Evolutionary conservation across 2,329 filamentous ascomycete genomes (phyloP), one percentile per base, ranked within the genome.

Genomic region (Aspergillus hortae): DNA sequence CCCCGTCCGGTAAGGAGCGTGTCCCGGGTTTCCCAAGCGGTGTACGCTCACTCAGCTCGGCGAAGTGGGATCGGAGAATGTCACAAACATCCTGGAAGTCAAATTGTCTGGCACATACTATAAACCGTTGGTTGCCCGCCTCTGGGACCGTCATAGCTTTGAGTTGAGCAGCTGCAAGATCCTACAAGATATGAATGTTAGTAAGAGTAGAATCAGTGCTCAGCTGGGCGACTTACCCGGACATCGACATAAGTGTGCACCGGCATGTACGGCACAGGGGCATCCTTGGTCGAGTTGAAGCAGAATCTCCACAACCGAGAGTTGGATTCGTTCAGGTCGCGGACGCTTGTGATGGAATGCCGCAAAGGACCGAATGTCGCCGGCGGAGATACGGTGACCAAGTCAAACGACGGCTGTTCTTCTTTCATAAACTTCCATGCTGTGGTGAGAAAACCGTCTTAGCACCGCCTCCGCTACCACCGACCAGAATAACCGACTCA

Each of bases 271-370:
- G 36, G 36, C 36, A 40, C 17, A 9, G 36, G 17, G 7, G 36
- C 36, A 15, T n/a, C 12, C 36, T 40, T n/a, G n/a, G 10, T 40
- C 36, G 36, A 40, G 36, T 19, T 40, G 36, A 40, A 40, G 36
- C 36, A 40, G 7, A 40, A 19, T 19, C 17, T 40, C 36, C 36
- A 40, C 36, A 40, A 40, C 36, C 36, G 35, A 32, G 25, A 49
- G 21, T 49, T 44, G 4, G 46, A 43, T 33, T 49, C 46, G 36
- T 49, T 43, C 46, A 49, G 36, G 27, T 49, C 46, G 7, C 12
- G n/a, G 46, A 49, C 35, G 23, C 46, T 32, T 12, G 38, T 42
- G 46, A 40, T 40, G 12, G 36, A 40, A 3, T 40, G 36, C 36
- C 36, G 36, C 36, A 19, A 40, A 12, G 36, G 36, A 15, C 36